A percentile compares a stretch with the other conserved stretches of the same genome.
These are phyloP conservation scores for Lathyrus tuberosus DNA, from an alignment of 306 rosid species.

Conservation along the genomic window DNA sequence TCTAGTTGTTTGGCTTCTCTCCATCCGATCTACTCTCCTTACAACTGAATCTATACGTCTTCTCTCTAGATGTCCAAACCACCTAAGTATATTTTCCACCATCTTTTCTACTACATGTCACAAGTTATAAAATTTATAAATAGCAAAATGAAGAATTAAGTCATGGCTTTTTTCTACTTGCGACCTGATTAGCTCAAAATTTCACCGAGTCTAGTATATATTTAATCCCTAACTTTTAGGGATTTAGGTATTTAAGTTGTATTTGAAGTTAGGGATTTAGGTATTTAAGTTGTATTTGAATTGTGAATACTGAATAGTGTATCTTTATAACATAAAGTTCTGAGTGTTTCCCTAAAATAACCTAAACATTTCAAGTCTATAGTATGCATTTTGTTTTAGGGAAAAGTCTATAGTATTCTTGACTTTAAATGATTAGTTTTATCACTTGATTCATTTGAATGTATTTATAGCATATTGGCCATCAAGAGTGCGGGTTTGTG, in stretches of 20 bases:
- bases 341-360: background rate
- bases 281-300: slow-evolving; percentile 6
- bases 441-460: slow-evolving; percentile 27
- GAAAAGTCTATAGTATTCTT: slow-evolving; percentile 8
- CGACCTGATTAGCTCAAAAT: background rate
- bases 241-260: background rate
- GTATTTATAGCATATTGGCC: slow-evolving; percentile 79
- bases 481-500: slow-evolving; percentile 62
- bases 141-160: no score
- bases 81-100: no score
- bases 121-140: no score
- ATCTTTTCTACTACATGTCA: no score
- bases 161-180: background rate
- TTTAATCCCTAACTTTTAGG: background rate
- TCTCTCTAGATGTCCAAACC: no score
- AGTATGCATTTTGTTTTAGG: background rate
- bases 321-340: background rate
- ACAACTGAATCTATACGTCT: no score
- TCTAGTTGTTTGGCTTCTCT: no score
- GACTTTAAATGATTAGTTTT: slow-evolving; percentile 22
- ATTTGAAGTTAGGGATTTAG: slow-evolving; percentile 5
- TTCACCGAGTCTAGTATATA: background rate
- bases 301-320: background rate
- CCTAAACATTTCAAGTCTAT: background rate
- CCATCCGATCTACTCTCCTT: no score